Percentiles rank a stretch among this genome's conserved stretches.
phyloP scores from a whole-genome alignment of 257 asterid species.

The Euphrasia confusa region DNA sequence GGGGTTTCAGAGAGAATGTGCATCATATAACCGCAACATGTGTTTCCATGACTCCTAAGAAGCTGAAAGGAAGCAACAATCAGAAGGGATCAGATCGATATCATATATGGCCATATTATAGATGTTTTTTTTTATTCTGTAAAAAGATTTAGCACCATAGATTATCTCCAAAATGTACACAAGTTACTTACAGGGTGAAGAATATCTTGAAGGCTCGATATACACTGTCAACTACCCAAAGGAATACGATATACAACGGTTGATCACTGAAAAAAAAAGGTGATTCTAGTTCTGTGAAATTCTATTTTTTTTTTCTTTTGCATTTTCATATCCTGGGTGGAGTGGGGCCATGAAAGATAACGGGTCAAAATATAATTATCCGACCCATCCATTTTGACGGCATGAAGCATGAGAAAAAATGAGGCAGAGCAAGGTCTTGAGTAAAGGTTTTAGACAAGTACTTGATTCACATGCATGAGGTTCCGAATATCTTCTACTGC shows the following conservation, averaged over 20 bases:
- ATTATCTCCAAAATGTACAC: background rate
- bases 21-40: constrained; percentile 17
- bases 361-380: background rate
- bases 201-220: constrained; percentile 8
- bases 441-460: constrained; percentile 25
- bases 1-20: constrained; percentile 3
- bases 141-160: background rate
- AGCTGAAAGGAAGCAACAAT: constrained; percentile 3
- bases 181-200: constrained; percentile 23
- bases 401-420: constrained; percentile 8
- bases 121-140: background rate
- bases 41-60: background rate
- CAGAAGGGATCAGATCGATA: background rate
- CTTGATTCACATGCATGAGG: constrained; percentile 44
- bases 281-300: too few relatives aligned
- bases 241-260: constrained; percentile 4
- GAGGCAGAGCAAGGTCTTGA: background rate
- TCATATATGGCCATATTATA: background rate
- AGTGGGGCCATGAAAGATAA: background rate
- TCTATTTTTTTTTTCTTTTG: constrained; percentile 6
- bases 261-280: constrained; percentile 9
- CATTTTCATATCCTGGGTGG: background rate
- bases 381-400: background rate
- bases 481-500: constrained; percentile 62
- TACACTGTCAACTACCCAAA: constrained; percentile 14